phyloP scores from a whole-genome alignment of 1,284 basidiomycete genomes.

The Phaffia rhodozyma region DNA sequence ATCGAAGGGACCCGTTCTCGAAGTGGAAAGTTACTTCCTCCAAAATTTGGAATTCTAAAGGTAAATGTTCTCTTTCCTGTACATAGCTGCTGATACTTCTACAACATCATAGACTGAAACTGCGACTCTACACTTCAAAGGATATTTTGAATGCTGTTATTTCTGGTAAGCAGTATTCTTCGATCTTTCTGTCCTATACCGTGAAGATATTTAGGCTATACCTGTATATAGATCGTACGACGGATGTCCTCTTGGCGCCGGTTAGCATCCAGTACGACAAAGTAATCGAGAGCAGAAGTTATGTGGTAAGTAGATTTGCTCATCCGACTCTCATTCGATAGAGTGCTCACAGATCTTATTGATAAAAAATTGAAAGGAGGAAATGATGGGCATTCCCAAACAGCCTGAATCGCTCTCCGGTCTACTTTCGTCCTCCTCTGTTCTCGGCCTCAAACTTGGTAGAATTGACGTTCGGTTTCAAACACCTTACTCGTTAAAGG shows the following conservation, averaged over 20 bases:
- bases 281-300: constrained; percentile 7
- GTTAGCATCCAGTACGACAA: constrained; percentile 15
- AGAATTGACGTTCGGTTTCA: constrained; percentile 12
- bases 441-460: constrained; percentile 12
- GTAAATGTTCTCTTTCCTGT: not conserved
- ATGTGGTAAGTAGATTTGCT: not conserved
- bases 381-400: constrained; percentile 11
- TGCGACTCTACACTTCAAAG: not conserved
- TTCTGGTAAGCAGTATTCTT: not conserved
- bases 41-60: not conserved
- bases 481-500: constrained; percentile 4
- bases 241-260: constrained; percentile 5
- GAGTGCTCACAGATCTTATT: not conserved
- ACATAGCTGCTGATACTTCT: too few species aligned
- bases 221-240: not conserved
- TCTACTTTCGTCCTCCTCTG: not conserved
- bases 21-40: constrained; percentile 7
- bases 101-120: not conserved
- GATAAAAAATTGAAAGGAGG: not conserved
- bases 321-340: not conserved
- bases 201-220: too few species aligned
- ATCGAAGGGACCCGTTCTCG: constrained; percentile 12
- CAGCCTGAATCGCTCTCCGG: constrained; percentile 6
- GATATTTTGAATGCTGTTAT: constrained; percentile 10
- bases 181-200: too few species aligned